Base-by-base conservation (phyloP, 75 land plant genomes). In the Chamaecyparis obtusa region DNA sequence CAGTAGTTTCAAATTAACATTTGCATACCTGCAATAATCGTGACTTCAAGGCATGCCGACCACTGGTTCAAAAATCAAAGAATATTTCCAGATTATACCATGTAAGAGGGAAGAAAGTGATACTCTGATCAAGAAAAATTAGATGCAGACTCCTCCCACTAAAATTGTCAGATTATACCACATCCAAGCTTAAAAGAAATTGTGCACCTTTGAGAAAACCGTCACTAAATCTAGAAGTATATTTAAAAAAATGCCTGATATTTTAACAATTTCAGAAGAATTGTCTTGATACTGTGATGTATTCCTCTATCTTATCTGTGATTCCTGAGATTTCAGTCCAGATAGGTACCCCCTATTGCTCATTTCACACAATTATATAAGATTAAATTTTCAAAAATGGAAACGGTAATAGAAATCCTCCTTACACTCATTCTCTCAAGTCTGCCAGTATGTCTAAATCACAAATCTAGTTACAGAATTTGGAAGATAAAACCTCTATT, bases 1-100 rank as follows among this genome's bases (percentile, higher is more conserved):
- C 21, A 80, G 10, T 1, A 24, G 21, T 41, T 72, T 33, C 44
- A 80, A 24, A 80, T 44, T 19, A 21, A 43, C 44, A 43, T 80
- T 15, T 8, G 8, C 85, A 13, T 89, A 96, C 98, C 98, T 96
- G 93, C 36, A 82, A n/a, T 39, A 98, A 89, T 56, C 91, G 88
- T 54, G 91, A 49, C 84, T 87, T 96, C 90, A 98, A 89, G 46
- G 99, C 99, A 94, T 98, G 98, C 15, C 99, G 94, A 24, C 99
- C 99, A 93, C 99, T 98, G 87, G 43, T 88, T 46, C 54, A 85
- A 80, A 56, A 71, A 16, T 16, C 69, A 35, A 69, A 71, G 33
- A n/a, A 80, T 44, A 37, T 24, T n/a, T 80, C 44, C 48, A 43
- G 32, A 10, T 80, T 80, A 43, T 80, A 13, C 48, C 44, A 5